Conservation (phyloP, 2,329 filamentous ascomycete species). For the Phaeosphaeria sp. region DNA sequence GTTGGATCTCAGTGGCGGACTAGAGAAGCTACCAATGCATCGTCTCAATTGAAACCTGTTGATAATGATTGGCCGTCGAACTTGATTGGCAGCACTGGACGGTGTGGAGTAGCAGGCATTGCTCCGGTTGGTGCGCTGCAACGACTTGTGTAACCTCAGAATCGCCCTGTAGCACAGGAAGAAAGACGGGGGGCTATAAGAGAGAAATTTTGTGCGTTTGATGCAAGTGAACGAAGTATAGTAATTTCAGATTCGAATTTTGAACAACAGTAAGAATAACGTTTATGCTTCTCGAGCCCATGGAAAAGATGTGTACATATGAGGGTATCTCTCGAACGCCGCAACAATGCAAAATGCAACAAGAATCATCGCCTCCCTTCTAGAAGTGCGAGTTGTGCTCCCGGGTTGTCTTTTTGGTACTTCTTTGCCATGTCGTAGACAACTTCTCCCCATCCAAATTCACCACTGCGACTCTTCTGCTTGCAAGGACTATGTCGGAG, state of each 20-base stretch:
- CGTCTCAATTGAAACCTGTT: background rate
- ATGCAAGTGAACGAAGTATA: background rate
- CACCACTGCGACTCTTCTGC: conserved; percentile 69
- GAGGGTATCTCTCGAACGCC: conserved; percentile 32
- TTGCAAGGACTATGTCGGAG: conserved; percentile 76
- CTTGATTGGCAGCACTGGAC: background rate
- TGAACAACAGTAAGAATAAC: background rate
- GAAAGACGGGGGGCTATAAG: background rate
- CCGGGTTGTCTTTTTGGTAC: conserved; percentile 34
- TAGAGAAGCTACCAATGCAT: background rate
- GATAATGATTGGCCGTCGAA: background rate
- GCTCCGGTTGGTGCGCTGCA: background rate
- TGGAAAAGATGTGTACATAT: conserved; percentile 5
- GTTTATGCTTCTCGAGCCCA: background rate
- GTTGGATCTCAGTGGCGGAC: background rate
- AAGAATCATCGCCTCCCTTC: conserved; percentile 11
- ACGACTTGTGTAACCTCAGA: background rate
- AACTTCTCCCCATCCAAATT: conserved; percentile 71
- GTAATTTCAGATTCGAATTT: background rate
- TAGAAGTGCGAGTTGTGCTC: conserved; percentile 22
- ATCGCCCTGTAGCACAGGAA: background rate
- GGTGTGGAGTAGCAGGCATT: background rate
- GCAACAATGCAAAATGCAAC: conserved; percentile 13
- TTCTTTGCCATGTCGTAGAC: conserved; percentile 52
- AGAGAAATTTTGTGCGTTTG: background rate